Percentiles rank a stretch among this genome's conserved stretches.
Conservation (phyloP, 169 alveolate species). For the Eimeria necatrix region DNA sequence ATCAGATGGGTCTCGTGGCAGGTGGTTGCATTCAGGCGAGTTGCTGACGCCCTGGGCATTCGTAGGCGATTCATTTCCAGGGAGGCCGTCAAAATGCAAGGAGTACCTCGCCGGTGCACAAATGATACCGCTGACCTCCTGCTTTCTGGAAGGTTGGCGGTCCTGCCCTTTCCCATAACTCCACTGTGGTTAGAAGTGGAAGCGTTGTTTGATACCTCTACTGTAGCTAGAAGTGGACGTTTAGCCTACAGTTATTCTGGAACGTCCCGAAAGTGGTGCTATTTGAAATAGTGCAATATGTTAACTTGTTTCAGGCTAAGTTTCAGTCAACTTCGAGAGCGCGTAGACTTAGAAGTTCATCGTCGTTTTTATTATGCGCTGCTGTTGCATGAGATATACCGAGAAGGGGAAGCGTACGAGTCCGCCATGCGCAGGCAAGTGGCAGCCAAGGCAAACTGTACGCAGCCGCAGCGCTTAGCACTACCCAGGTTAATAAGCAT, state of each 20-base stretch:
- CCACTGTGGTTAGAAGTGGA: too few relatives aligned
- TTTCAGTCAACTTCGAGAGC: constrained; percentile 40
- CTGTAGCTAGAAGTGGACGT: too few relatives aligned
- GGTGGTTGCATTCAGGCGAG: constrained; percentile 30
- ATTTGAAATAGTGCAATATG: background rate
- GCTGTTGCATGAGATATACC: constrained; percentile 54
- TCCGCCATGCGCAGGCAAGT: constrained; percentile 66
- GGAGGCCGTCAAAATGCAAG: constrained; percentile 53
- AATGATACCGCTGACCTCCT: constrained; percentile 58
- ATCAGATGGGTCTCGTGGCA: background rate
- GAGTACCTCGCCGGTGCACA: constrained; percentile 50
- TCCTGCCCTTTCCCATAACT: background rate
- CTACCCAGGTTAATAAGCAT: too few relatives aligned
- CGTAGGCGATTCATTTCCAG: constrained; percentile 61
- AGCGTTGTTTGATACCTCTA: too few relatives aligned
- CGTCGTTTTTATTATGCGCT: constrained; percentile 65
- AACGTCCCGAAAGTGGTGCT: too few relatives aligned
- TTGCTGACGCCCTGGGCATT: constrained; percentile 62
- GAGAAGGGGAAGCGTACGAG: constrained; percentile 70
- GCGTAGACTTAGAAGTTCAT: constrained; percentile 55
- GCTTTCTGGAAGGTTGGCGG: constrained; percentile 53
- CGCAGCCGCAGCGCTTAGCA: too few relatives aligned
- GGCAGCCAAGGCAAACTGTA: background rate
- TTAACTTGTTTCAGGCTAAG: background rate
- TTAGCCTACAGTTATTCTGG: too few relatives aligned